These are phyloP conservation scores for Cynara cardunculus DNA, from an alignment of 129 eudicot genomes.

Conservation along the genomic window DNA sequence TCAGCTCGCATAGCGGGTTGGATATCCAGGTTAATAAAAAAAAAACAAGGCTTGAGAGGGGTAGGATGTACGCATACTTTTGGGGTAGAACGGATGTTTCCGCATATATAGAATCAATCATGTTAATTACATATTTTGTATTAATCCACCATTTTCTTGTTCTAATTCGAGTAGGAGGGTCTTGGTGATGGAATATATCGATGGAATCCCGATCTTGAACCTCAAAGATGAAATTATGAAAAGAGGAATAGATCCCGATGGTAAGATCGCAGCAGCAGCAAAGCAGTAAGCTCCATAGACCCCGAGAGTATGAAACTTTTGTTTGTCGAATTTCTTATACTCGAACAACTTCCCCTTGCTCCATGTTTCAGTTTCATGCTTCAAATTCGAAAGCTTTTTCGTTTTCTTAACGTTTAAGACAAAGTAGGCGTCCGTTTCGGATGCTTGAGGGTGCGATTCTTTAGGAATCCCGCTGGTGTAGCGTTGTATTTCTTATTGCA, in stretches of 20 bases:
- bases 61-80: not conserved
- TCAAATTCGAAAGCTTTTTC: not conserved
- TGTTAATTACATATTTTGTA: not conserved
- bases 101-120: not conserved
- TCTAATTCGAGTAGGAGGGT: constrained; percentile 55
- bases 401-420: not conserved
- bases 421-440: not conserved
- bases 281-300: constrained; percentile 81
- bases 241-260: constrained; percentile 80
- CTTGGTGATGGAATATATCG: constrained; percentile 87
- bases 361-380: not conserved
- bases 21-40: too few species aligned
- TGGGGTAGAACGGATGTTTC: not conserved
- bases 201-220: constrained; percentile 86
- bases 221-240: constrained; percentile 88
- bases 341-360: not conserved
- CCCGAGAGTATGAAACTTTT: constrained; percentile 41
- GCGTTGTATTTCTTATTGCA: not conserved
- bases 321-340: not conserved
- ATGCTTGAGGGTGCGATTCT: not conserved
- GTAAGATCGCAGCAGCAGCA: constrained; percentile 85
- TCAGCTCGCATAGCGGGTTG: too few species aligned
- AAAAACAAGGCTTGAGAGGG: too few species aligned
- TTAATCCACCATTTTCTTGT: not conserved
- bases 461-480: not conserved